Conservation (phyloP, 2,329 filamentous ascomycete species). For the Pyrenophora seminiperda region DNA sequence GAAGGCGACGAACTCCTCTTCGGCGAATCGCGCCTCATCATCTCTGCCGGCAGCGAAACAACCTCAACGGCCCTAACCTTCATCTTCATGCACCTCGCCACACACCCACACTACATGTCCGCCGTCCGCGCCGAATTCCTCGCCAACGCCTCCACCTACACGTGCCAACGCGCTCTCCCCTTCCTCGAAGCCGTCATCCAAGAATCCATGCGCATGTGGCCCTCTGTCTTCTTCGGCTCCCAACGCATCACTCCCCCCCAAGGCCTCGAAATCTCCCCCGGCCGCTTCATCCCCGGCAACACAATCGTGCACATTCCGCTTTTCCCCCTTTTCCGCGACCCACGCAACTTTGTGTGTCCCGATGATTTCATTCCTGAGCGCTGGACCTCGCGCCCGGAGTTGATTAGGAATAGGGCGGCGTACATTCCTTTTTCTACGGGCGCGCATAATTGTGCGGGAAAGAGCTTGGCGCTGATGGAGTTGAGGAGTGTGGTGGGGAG, state of each 20-base stretch:
- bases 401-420: slow-evolving; percentile 50
- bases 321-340: slow-evolving; percentile 25
- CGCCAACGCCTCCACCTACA: slow-evolving; percentile 9
- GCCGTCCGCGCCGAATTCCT: slow-evolving; percentile 29
- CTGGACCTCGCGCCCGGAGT: slow-evolving; percentile 26
- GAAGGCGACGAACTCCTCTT: slow-evolving; percentile 29
- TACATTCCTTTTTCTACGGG: slow-evolving; percentile 75
- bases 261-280: slow-evolving; percentile 31
- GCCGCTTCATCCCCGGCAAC: slow-evolving; percentile 34
- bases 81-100: slow-evolving; percentile 49
- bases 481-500: slow-evolving; percentile 65
- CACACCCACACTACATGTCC: slow-evolving; percentile 22
- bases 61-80: slow-evolving; percentile 60
- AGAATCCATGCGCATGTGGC: slow-evolving; percentile 37
- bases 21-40: slow-evolving; percentile 40
- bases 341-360: slow-evolving; percentile 26
- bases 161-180: slow-evolving; percentile 17
- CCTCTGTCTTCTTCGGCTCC: slow-evolving; percentile 31
- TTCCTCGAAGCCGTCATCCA: slow-evolving; percentile 32
- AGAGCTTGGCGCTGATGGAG: slow-evolving; percentile 67
- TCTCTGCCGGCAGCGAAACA: slow-evolving; percentile 51
- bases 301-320: slow-evolving; percentile 31
- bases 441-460: slow-evolving; percentile 70
- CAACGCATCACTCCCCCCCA: slow-evolving; percentile 39
- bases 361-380: slow-evolving; percentile 35